Base-by-base conservation (phyloP, 225 moss, liverwort and hornwort genomes). In the Pleurozium schreberi region DNA sequence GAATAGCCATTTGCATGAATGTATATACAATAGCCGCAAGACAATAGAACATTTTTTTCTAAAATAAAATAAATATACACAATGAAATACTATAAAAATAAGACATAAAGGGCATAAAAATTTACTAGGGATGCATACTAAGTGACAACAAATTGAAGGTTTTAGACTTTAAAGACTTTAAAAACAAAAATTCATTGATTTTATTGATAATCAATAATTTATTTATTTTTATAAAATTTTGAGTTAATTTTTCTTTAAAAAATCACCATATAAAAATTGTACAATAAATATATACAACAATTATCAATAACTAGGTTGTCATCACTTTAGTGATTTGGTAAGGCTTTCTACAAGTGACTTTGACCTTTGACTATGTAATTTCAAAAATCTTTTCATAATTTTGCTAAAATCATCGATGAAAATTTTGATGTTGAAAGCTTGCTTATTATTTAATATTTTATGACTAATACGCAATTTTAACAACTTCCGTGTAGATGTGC, bases 401-500 rank as follows among this genome's bases (percentile, higher is more conserved):
- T 50, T 8, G 20, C 8, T 2, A 20, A 49, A 47, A 2, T 33
- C 0, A 0, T 33, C 3, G 7, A 20, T 7, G 5, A 49, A 75
- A 49, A 4, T 0, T 18, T 75, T 31, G n/a, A n/a, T n/a, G 1
- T 75, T 31, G 4, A 1, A 49, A 75, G 1, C 11, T 49, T 1
- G 1, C 4, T 31, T 31, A 19, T 26, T 43, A 15, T 33, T 75
- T 75, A 31, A 33, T 4, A 75, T 7, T 4, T 2, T 12, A 19
- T 33, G 2, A 20, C 1, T 4, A 7, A 18, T 1, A 31, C 0
- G 2, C 7, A 47, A 31, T 49, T 18, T 47, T 19, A 74, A 74
- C 1, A 0, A 74, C 49, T 49, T 33, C 1, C 0, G 19, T 0
- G 1, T 31, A 75, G 12, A 12, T 49, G 20, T 20, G 0, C 2